phyloP scores from a whole-genome alignment of 2,329 filamentous ascomycete species.

The Hypoxylon sp. region DNA sequence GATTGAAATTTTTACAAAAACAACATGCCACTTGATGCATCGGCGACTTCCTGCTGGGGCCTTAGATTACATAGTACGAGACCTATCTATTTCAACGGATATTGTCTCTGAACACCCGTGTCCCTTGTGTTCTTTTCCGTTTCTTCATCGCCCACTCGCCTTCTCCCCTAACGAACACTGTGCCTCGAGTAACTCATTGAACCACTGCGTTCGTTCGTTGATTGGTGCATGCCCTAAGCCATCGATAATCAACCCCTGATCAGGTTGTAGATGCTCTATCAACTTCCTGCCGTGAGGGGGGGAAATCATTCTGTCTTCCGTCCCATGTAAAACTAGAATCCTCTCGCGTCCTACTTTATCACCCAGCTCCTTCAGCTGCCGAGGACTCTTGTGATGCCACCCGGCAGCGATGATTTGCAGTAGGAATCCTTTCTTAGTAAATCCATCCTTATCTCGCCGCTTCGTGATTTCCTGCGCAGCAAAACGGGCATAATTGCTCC shows the following conservation, averaged over 20 bases:
- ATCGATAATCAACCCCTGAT: constrained; percentile 73
- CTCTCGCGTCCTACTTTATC: constrained; percentile 79
- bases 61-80: background rate
- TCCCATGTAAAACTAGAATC: constrained; percentile 85
- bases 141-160: constrained; percentile 56
- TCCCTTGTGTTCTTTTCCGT: background rate
- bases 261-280: constrained; percentile 75
- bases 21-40: background rate
- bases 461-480: constrained; percentile 85
- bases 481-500: constrained; percentile 85
- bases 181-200: constrained; percentile 74
- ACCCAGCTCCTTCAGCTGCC: constrained; percentile 76
- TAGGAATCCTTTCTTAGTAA: constrained; percentile 78
- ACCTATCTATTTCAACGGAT: constrained; percentile 4
- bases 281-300: constrained; percentile 78
- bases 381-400: constrained; percentile 81
- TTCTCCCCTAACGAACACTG: constrained; percentile 67
- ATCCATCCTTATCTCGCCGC: constrained; percentile 70
- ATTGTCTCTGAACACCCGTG: background rate
- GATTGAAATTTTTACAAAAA: constrained; percentile 4
- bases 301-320: constrained; percentile 82
- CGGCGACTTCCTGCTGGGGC: background rate
- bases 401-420: constrained; percentile 84
- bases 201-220: constrained; percentile 78
- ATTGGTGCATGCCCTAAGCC: constrained; percentile 82